Evolutionary conservation across 768 basidiomycete species (phyloP).

Genomic region (Tephrocybe sp.): DNA sequence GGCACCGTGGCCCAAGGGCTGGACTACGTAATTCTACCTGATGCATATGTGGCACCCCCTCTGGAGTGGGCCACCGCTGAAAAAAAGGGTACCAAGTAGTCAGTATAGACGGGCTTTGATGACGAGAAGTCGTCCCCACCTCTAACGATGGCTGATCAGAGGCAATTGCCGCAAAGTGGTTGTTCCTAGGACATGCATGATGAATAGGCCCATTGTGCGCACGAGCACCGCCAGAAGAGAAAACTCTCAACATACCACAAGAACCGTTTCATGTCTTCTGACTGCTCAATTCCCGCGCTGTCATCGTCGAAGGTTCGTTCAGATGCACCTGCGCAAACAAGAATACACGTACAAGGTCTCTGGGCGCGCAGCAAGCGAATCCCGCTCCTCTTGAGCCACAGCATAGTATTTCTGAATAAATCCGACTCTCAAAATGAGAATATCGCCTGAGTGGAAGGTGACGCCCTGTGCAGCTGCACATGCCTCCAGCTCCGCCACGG

Average conservation of each 20-base stretch:
- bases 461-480: slow-evolving; percentile 60
- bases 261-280: slow-evolving; percentile 69
- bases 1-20: not conserved
- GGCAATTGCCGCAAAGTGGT: slow-evolving; percentile 68
- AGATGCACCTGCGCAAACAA: not conserved
- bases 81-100: slow-evolving; percentile 7
- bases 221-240: slow-evolving; percentile 1
- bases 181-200: slow-evolving; percentile 45
- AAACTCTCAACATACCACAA: slow-evolving; percentile 47
- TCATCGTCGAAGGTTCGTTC: slow-evolving; percentile 9
- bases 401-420: slow-evolving; percentile 57
- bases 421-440: slow-evolving; percentile 57
- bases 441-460: slow-evolving; percentile 55
- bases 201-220: too few species aligned
- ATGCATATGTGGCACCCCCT: slow-evolving; percentile 46
- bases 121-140: slow-evolving; percentile 27
- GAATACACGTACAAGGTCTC: slow-evolving; percentile 50
- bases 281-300: slow-evolving; percentile 68
- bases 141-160: slow-evolving; percentile 68
- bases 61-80: slow-evolving; percentile 53
- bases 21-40: slow-evolving; percentile 37
- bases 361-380: slow-evolving; percentile 35
- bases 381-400: slow-evolving; percentile 40
- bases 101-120: not conserved
- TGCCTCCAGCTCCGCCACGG: slow-evolving; percentile 49